Evolutionary conservation across 2,329 filamentous ascomycete species (phyloP).

Genomic region (Emydomyces testavorans): DNA sequence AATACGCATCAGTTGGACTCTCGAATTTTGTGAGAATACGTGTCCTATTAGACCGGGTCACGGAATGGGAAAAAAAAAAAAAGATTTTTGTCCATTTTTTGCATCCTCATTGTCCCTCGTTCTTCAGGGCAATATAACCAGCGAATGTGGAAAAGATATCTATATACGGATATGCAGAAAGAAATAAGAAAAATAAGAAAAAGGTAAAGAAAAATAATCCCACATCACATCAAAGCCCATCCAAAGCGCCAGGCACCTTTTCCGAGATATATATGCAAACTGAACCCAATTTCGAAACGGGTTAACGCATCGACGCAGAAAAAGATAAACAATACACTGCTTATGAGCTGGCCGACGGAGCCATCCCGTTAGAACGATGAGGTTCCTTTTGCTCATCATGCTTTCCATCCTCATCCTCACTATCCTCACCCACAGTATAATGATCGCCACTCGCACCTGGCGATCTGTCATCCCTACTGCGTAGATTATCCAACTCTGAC

Average conservation of each 20-base stretch:
- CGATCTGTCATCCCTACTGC: conserved; percentile 21
- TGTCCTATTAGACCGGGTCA: background rate
- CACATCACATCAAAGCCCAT: background rate
- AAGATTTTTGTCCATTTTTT: background rate
- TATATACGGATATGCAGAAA: background rate
- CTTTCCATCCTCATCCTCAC: conserved; percentile 18
- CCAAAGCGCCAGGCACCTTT: conserved; percentile 2
- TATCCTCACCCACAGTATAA: conserved; percentile 41
- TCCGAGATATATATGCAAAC: conserved; percentile 3
- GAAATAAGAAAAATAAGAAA: too few species aligned
- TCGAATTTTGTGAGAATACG: background rate
- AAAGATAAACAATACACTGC: background rate
- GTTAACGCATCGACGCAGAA: background rate
- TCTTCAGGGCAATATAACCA: background rate
- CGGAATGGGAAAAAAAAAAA: too few species aligned
- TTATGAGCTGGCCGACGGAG: conserved; percentile 1
- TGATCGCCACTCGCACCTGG: conserved; percentile 26
- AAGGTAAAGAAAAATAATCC: background rate
- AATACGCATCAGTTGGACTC: background rate
- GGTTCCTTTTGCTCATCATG: background rate
- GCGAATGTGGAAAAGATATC: conserved; percentile 3
- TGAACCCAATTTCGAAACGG: background rate
- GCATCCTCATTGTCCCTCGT: background rate
- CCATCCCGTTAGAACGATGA: background rate
- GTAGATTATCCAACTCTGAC: conserved; percentile 47